Percentiles rank a stretch among this genome's conserved stretches.
phyloP scores from a whole-genome alignment of 1,284 basidiomycete genomes.

The Uromyces viciae-fabae region DNA sequence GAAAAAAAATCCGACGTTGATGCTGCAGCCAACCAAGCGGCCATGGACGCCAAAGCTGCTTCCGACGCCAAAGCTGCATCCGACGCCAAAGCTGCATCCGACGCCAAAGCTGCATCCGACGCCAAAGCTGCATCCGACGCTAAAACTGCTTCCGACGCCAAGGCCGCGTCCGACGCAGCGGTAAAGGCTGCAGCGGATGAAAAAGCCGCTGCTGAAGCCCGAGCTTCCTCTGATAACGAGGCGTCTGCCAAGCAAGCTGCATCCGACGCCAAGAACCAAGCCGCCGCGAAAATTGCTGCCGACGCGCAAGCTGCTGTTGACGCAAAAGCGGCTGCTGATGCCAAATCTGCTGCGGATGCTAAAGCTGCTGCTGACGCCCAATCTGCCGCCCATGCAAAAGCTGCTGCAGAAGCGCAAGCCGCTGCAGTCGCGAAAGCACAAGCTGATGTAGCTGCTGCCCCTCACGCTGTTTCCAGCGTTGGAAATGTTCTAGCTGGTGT shows the following conservation, averaged over 20 bases:
- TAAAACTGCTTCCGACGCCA: not conserved
- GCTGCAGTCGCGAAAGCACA: not conserved
- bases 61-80: conserved; percentile 3
- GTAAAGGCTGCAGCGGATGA: not conserved
- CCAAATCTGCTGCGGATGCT: not conserved
- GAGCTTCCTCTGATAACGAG: no score
- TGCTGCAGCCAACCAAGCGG: not conserved
- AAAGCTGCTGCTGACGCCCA: not conserved
- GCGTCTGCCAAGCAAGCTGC: not conserved
- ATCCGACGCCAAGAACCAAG: not conserved
- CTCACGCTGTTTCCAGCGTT: not conserved
- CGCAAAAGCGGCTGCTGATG: not conserved
- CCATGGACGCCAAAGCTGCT: not conserved
- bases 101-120: conserved; percentile 1
- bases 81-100: not conserved
- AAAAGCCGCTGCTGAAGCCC: not conserved
- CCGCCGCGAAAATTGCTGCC: not conserved
- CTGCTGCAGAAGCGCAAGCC: not conserved
- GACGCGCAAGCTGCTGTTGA: not conserved
- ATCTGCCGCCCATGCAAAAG: not conserved
- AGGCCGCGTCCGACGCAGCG: not conserved
- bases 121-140: not conserved
- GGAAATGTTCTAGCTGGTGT: conserved; percentile 2
- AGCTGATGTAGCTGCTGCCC: not conserved
- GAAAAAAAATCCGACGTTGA: not conserved